phyloP scores from a whole-genome alignment of 768 basidiomycete species.

The Tricholomella constricta region DNA sequence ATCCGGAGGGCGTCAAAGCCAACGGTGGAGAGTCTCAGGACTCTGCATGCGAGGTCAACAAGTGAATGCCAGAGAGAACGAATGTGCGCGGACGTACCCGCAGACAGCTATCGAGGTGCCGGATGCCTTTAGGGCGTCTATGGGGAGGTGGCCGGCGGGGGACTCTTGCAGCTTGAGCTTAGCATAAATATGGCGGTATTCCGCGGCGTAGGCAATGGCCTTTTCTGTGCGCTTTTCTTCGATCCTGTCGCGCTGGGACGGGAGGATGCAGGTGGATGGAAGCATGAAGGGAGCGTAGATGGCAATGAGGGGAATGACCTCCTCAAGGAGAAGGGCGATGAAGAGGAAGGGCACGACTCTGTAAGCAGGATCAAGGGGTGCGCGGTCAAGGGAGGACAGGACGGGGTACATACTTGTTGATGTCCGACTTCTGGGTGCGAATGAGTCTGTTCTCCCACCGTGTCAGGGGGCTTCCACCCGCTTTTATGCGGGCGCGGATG shows the following conservation, averaged over 20 bases:
- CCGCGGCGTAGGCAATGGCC: conserved; percentile 38
- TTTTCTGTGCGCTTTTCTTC: conserved; percentile 55
- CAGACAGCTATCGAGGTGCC: conserved; percentile 49
- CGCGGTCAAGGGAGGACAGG: not conserved
- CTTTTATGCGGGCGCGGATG: conserved; percentile 56
- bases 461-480: conserved; percentile 64
- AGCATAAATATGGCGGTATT: conserved; percentile 37
- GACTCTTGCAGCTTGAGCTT: conserved; percentile 34
- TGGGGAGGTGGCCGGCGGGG: conserved; percentile 35
- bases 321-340: conserved; percentile 75
- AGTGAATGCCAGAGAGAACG: not conserved
- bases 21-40: conserved; percentile 46
- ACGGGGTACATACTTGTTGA: conserved; percentile 56
- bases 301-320: conserved; percentile 80
- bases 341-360: conserved; percentile 81
- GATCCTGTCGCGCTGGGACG: conserved; percentile 72
- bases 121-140: conserved; percentile 28
- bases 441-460: conserved; percentile 74
- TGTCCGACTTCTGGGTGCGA: conserved; percentile 62
- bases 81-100: conserved; percentile 48
- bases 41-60: conserved; percentile 22
- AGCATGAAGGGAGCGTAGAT: conserved; percentile 84
- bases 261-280: conserved; percentile 84
- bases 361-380: conserved; percentile 15
- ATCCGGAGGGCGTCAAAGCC: conserved; percentile 44